These are phyloP conservation scores for Scheffersomyces titani DNA, from an alignment of 1,139 yeast genomes.

Conservation along the genomic window DNA sequence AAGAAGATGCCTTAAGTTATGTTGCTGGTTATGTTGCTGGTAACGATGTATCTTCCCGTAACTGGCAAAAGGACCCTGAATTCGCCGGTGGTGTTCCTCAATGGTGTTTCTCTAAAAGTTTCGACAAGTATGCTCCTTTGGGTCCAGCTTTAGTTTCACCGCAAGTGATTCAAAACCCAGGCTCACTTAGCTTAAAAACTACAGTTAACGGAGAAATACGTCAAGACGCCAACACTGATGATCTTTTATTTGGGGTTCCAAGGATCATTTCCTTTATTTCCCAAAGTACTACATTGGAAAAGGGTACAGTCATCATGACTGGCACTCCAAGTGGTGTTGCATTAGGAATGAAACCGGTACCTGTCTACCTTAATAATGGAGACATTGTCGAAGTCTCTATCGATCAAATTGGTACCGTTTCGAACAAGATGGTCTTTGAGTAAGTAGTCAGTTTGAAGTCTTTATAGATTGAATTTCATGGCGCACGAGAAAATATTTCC, in stretches of 20 bases:
- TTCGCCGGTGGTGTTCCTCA: constrained; percentile 45
- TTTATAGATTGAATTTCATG: too few relatives aligned
- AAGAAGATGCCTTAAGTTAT: constrained; percentile 44
- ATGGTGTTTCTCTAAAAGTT: constrained; percentile 53
- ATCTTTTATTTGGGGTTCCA: constrained; percentile 50
- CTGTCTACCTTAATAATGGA: constrained; percentile 45
- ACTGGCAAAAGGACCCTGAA: constrained; percentile 44
- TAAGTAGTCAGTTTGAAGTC: constrained; percentile 3
- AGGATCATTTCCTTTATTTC: constrained; percentile 48
- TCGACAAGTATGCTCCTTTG: constrained; percentile 56
- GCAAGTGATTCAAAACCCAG: constrained; percentile 29
- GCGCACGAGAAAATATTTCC: too few relatives aligned
- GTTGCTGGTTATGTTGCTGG: constrained; percentile 56
- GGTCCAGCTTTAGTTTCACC: constrained; percentile 53
- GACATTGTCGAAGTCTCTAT: constrained; percentile 46
- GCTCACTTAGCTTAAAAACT: constrained; percentile 23
- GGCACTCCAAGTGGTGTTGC: constrained; percentile 61
- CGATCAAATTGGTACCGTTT: constrained; percentile 45
- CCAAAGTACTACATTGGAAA: constrained; percentile 51
- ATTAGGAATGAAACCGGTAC: constrained; percentile 36
- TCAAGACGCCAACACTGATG: constrained; percentile 47
- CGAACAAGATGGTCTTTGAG: constrained; percentile 29
- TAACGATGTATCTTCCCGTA: constrained; percentile 56
- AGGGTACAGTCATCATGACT: constrained; percentile 52
- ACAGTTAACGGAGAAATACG: constrained; percentile 44